Conservation (phyloP, 257 asterid genomes). For the Capsicum chinense region DNA sequence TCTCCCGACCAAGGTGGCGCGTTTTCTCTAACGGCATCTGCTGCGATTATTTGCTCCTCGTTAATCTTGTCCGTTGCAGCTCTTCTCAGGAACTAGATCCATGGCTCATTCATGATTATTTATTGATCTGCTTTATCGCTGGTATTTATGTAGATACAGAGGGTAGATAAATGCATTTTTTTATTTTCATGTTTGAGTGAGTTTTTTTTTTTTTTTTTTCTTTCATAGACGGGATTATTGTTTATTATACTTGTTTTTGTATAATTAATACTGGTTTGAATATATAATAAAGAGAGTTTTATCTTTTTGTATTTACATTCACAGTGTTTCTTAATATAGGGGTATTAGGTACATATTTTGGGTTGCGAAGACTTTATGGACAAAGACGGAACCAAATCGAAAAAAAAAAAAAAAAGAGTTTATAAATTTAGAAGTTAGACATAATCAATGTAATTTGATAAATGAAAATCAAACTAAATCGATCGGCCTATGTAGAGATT, state of each 20-base stretch:
- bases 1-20: constrained; percentile 54
- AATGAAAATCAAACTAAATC: too few species aligned
- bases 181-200: neutral
- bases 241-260: neutral
- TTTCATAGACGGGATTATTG: neutral
- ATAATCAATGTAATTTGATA: too few species aligned
- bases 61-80: constrained; percentile 49
- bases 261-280: neutral
- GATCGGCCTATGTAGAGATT: too few species aligned
- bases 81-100: constrained; percentile 46
- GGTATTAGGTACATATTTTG: neutral
- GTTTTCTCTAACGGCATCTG: constrained; percentile 46
- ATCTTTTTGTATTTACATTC: neutral
- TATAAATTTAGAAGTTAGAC: too few species aligned
- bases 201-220: neutral
- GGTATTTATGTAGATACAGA: neutral
- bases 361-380: too few species aligned
- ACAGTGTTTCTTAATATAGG: neutral
- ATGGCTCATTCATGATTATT: neutral
- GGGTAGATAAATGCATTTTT: neutral
- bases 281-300: neutral
- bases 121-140: neutral
- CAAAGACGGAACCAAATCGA: too few species aligned
- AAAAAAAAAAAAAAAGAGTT: too few species aligned
- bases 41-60: constrained; percentile 53